These are phyloP conservation scores for Cercospora brassicicola DNA, from an alignment of 2,329 filamentous ascomycete genomes.

Conservation along the genomic window DNA sequence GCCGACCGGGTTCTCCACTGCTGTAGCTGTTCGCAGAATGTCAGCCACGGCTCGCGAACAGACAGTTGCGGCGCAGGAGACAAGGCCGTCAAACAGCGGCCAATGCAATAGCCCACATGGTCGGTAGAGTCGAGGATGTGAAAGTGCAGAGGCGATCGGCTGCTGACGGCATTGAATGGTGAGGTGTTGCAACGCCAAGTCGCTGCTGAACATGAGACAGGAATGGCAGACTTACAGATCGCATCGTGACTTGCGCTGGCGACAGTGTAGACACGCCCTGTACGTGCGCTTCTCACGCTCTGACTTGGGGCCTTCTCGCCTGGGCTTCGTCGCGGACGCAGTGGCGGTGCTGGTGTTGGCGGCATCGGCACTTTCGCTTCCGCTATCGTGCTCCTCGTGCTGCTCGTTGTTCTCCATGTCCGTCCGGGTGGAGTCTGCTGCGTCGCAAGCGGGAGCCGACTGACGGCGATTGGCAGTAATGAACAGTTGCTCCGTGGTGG, in stretches of 20 bases:
- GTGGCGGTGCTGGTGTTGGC: constrained; percentile 11
- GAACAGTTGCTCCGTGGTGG: neutral
- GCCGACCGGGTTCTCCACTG: constrained; percentile 35
- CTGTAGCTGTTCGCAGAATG: constrained; percentile 30
- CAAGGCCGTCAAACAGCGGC: constrained; percentile 7
- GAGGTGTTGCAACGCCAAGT: neutral
- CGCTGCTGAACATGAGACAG: neutral
- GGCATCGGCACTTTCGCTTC: constrained; percentile 15
- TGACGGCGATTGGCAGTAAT: constrained; percentile 19
- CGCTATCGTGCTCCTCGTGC: constrained; percentile 2
- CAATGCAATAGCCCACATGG: neutral
- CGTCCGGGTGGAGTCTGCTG: constrained; percentile 9
- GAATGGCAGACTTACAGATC: constrained; percentile 33
- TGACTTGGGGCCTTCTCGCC: constrained; percentile 18
- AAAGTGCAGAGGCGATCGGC: constrained; percentile 5
- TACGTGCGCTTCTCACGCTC: constrained; percentile 39
- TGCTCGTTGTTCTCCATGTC: neutral
- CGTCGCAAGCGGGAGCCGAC: constrained; percentile 12
- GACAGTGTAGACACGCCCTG: constrained; percentile 37
- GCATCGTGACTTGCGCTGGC: constrained; percentile 39
- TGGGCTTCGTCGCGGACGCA: neutral
- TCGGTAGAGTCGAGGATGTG: neutral
- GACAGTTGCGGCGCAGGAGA: neutral
- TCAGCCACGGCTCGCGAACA: neutral
- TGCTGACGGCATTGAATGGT: constrained; percentile 14